These are phyloP conservation scores for Penicillium alfredii DNA, from an alignment of 495 filamentous ascomycete species.

Conservation along the genomic window DNA sequence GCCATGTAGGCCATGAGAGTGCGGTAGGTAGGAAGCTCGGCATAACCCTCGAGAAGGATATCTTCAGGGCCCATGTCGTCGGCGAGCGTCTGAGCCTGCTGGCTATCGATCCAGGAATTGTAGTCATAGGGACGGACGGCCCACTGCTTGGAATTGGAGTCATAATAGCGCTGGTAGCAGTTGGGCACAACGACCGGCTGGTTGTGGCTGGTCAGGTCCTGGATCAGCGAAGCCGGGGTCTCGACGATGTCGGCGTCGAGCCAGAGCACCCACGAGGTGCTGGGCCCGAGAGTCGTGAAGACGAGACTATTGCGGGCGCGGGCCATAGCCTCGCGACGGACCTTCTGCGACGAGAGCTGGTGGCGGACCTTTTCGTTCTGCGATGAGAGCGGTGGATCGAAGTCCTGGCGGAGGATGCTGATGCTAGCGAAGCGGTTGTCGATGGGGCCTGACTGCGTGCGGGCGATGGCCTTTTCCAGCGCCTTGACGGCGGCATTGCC, in stretches of 20 bases:
- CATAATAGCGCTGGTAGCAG: constrained; percentile 85
- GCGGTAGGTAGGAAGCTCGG: constrained; percentile 85
- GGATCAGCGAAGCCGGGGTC: constrained; percentile 77
- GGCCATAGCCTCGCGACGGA: constrained; percentile 81
- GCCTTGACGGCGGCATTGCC: constrained; percentile 76
- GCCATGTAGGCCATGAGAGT: constrained; percentile 85
- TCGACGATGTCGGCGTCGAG: constrained; percentile 90
- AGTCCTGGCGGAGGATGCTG: constrained; percentile 92
- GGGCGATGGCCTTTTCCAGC: constrained; percentile 76
- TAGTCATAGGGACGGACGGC: constrained; percentile 87
- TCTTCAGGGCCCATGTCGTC: constrained; percentile 80
- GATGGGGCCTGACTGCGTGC: constrained; percentile 73
- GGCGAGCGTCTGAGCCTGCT: constrained; percentile 66
- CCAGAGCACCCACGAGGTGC: constrained; percentile 95
- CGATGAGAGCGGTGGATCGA: constrained; percentile 71
- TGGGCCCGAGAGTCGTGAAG: constrained; percentile 95
- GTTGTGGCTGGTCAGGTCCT: constrained; percentile 84
- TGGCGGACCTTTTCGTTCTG: constrained; percentile 88
- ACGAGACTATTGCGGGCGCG: constrained; percentile 88
- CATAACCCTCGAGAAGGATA: constrained; percentile 89
- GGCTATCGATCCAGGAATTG: constrained; percentile 92
- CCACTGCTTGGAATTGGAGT: constrained; percentile 60
- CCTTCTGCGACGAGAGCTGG: constrained; percentile 82
- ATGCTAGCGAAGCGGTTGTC: constrained; percentile 83
- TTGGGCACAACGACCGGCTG: constrained; percentile 89